Conservation (phyloP, 345 rosid genomes). For the Rubroshorea leprosula region DNA sequence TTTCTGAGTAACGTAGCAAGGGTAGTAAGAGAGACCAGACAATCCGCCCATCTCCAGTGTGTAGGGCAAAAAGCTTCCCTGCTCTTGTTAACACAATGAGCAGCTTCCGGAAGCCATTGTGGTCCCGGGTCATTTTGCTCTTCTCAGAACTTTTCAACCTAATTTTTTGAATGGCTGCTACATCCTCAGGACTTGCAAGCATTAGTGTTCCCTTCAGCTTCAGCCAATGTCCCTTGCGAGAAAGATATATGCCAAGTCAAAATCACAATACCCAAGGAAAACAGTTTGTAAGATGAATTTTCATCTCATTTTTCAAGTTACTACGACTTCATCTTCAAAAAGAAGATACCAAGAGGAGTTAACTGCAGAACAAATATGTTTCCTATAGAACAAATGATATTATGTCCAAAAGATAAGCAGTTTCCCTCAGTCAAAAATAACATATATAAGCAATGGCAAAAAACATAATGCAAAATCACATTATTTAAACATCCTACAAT, state of each 20-base stretch:
- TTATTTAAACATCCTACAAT: too few relatives aligned
- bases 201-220: constrained; percentile 91
- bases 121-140: constrained; percentile 96
- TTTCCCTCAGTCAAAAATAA: not conserved
- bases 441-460: not conserved
- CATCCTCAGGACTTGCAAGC: constrained; percentile 93
- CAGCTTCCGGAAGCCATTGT: constrained; percentile 92
- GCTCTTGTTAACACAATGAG: constrained; percentile 78
- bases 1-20: constrained; percentile 55
- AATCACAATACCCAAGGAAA: constrained; percentile 12
- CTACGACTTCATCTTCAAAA: not conserved
- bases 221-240: constrained; percentile 75
- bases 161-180: constrained; percentile 77
- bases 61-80: constrained; percentile 83
- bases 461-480: too few relatives aligned
- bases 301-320: constrained; percentile 7
- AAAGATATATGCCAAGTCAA: constrained; percentile 24
- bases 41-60: constrained; percentile 91
- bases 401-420: not conserved
- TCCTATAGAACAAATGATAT: too few relatives aligned
- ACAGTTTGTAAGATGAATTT: constrained; percentile 4
- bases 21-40: constrained; percentile 83
- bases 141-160: constrained; percentile 83
- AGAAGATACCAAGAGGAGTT: too few relatives aligned
- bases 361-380: too few relatives aligned